These are phyloP conservation scores for Mychonastes homosphaera DNA, from an alignment of 139 green algal genomes.

Conservation along the genomic window DNA sequence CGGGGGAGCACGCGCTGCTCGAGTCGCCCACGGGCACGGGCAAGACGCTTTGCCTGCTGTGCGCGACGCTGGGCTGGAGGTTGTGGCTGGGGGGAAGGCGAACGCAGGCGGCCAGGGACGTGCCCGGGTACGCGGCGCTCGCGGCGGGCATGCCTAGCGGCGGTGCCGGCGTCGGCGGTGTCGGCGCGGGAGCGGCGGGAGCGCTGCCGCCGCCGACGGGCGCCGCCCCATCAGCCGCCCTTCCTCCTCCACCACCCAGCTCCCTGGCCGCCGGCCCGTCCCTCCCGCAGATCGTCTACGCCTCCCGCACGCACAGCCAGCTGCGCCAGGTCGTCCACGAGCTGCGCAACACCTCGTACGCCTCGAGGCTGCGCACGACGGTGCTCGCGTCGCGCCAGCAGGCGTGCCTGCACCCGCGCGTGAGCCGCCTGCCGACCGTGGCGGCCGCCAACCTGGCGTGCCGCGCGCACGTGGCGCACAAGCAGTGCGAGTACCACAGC, in stretches of 20 bases:
- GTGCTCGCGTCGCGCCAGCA: constrained; percentile 80
- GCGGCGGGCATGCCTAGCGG: neutral
- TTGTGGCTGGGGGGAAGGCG: no score
- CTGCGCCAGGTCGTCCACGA: constrained; percentile 90
- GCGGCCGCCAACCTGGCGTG: constrained; percentile 65
- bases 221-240: neutral
- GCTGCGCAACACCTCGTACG: constrained; percentile 68
- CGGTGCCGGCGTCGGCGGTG: neutral
- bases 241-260: neutral
- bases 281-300: constrained; percentile 79
- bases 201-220: neutral
- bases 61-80: constrained; percentile 83
- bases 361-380: constrained; percentile 37
- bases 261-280: neutral
- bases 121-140: neutral
- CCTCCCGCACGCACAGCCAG: constrained; percentile 87
- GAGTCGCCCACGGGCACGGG: constrained; percentile 92
- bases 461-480: constrained; percentile 34
- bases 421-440: constrained; percentile 22
- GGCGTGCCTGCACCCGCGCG: constrained; percentile 55
- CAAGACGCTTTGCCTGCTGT: constrained; percentile 96
- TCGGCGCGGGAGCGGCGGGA: neutral
- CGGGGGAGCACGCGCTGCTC: constrained; percentile 77
- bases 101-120: constrained; percentile 22
- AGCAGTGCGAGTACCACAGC: constrained; percentile 48